Base-by-base conservation (phyloP, 1,139 yeast species). In the Meyerozyma smithsonii region DNA sequence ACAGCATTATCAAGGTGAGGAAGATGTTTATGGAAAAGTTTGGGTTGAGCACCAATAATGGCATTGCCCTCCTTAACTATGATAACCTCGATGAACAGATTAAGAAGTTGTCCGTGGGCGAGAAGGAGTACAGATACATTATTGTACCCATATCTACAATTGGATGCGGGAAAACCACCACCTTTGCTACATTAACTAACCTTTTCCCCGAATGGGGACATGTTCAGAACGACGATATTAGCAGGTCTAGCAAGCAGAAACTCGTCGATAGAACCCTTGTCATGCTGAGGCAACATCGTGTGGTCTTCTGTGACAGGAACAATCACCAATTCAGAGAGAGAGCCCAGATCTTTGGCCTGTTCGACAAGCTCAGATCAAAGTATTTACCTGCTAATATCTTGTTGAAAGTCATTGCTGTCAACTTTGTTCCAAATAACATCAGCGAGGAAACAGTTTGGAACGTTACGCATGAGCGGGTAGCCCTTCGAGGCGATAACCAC, bases 81-180 rank as follows among this genome's bases (percentile, higher is more conserved):
- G 51, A 47, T 26, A 42, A 41, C 12, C 39, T 51, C 25, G 45
- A 44, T 28, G 46, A 42, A 24, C 42, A 42, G n/a, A 35, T 44
- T 33, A 36, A 35, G n/a, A 23, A 25, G 8, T 16, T 32, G 16
- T 17, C 24, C 16, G 17, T 23, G 26, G 21, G 18, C 23, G 25
- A 23, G 6, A 14, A 8, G 15, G 11, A 34, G 16, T 42, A 37
- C 8, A 80, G 79, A 52, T 87, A 78, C 53, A 73, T 86, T 0
- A 53, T 94, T 1, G 74, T 89, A 1, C 94, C 97, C 0, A 79
- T 90, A 11, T 89, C 97, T 0, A 88, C 96, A 0, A 77, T 92
- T 38, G 98, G 97, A 0, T 88, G 97, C 58, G 99, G 99, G 7
- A 94, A 94, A 56, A 89, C 97, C 0, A 88, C 97, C 0, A 76